Evolutionary conservation across 768 basidiomycete genomes (phyloP).

Genomic region (Boletus huronensis): DNA sequence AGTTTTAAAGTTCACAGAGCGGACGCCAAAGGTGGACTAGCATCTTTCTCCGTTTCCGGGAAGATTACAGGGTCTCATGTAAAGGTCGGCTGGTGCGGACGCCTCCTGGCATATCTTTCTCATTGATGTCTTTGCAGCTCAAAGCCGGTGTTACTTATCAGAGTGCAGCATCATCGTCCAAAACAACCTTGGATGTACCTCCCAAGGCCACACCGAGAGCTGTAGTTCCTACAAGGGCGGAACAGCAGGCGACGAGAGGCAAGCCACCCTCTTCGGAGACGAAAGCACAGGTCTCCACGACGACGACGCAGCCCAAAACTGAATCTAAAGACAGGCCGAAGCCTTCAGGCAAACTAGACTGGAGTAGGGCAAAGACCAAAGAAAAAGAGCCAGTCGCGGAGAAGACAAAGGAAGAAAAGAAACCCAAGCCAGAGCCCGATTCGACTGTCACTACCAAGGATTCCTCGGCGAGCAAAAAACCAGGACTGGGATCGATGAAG

Average conservation of each 20-base stretch:
- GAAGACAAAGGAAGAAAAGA: slow-evolving; percentile 14
- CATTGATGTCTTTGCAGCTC: slow-evolving; percentile 8
- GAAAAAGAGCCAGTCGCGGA: slow-evolving; percentile 20
- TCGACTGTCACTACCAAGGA: not conserved
- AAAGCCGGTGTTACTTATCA: slow-evolving; percentile 3
- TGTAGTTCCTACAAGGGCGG: slow-evolving; percentile 7
- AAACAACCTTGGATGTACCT: slow-evolving; percentile 39
- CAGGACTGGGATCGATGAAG: not conserved
- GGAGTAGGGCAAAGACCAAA: slow-evolving; percentile 56
- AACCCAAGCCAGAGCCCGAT: slow-evolving; percentile 15
- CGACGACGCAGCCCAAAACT: slow-evolving; percentile 15
- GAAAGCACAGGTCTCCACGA: slow-evolving; percentile 25
- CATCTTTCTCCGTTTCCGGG: slow-evolving; percentile 29
- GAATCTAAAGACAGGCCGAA: slow-evolving; percentile 32
- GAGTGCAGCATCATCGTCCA: slow-evolving; percentile 39
- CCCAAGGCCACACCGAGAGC: slow-evolving; percentile 10
- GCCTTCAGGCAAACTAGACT: slow-evolving; percentile 54
- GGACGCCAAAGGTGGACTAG: slow-evolving; percentile 29
- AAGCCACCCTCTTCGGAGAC: slow-evolving; percentile 27
- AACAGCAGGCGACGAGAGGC: slow-evolving; percentile 12
- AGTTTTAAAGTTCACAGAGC: slow-evolving; percentile 29
- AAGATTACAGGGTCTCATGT: slow-evolving; percentile 46
- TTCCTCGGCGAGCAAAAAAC: not conserved
- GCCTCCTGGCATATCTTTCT: not conserved
- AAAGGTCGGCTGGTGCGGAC: slow-evolving; percentile 35